These are phyloP conservation scores for Linum lewisii DNA, from an alignment of 345 rosid genomes.

Conservation along the genomic window DNA sequence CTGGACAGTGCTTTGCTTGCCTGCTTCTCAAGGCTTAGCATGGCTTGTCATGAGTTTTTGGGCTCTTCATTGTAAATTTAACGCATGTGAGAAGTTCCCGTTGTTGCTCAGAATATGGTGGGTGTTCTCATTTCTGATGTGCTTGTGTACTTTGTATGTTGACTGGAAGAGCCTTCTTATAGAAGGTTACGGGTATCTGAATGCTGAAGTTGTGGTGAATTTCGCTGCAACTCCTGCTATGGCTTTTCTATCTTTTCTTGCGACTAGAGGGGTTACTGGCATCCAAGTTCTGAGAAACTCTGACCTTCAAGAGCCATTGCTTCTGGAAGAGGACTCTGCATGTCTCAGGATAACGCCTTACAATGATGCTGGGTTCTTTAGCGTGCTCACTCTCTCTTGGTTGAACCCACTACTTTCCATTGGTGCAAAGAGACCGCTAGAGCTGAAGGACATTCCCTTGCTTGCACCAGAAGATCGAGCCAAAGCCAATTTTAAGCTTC, in stretches of 20 bases:
- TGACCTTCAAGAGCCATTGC: conserved; percentile 82
- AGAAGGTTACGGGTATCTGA: conserved; percentile 43
- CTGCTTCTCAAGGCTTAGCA: conserved; percentile 64
- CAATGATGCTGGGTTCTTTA: conserved; percentile 59
- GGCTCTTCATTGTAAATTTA: conserved; percentile 72
- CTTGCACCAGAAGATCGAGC: conserved; percentile 82
- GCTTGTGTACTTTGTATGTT: conserved; percentile 53
- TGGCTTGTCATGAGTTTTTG: conserved; percentile 75
- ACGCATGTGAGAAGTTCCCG: conserved; percentile 63
- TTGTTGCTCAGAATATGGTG: conserved; percentile 81
- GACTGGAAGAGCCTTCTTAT: conserved; percentile 55
- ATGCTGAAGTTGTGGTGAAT: conserved; percentile 66
- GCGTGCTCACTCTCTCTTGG: conserved; percentile 88
- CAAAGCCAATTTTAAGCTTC: conserved; percentile 70
- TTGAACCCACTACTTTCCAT: conserved; percentile 82
- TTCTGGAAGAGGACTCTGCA: conserved; percentile 76
- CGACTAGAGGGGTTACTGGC: conserved; percentile 62
- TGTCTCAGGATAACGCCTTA: conserved; percentile 84
- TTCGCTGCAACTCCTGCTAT: conserved; percentile 75
- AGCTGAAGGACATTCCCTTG: conserved; percentile 95
- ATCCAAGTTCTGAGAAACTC: conserved; percentile 50
- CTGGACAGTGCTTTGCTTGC: conserved; percentile 51
- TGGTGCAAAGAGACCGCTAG: conserved; percentile 92
- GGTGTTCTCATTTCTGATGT: conserved; percentile 60
- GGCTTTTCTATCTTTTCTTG: conserved; percentile 72